Percentiles rank a stretch among this genome's conserved stretches.
These are phyloP conservation scores for Sequoia sempervirens DNA, from an alignment of 75 land plant species.

Conservation along the genomic window DNA sequence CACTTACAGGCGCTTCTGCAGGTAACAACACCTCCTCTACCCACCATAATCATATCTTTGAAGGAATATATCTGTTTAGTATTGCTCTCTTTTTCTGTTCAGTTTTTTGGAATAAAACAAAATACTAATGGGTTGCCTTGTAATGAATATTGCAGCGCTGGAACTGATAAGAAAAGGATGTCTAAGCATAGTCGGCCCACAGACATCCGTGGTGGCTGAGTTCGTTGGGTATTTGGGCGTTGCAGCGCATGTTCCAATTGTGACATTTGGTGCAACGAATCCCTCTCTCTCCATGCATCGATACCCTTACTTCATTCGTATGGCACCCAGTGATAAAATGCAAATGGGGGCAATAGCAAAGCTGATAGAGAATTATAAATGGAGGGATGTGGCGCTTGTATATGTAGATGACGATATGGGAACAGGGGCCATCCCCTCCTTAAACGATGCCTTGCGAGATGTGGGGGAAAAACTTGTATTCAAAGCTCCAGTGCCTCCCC, in stretches of 20 bases:
- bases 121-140: constrained; percentile 6
- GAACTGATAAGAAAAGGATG: too few relatives aligned
- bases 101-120: constrained; percentile 23
- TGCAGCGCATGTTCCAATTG: too few relatives aligned
- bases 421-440: constrained; percentile 25
- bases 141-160: too few relatives aligned
- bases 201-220: too few relatives aligned
- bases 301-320: too few relatives aligned
- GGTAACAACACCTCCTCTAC: not conserved
- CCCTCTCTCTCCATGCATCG: too few relatives aligned
- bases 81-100: constrained; percentile 13
- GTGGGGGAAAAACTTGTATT: constrained; percentile 13
- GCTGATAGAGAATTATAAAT: too few relatives aligned
- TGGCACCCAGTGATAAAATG: too few relatives aligned
- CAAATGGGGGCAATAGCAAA: too few relatives aligned
- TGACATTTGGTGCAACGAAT: too few relatives aligned
- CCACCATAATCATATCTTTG: constrained; percentile 27
- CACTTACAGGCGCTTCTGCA: not conserved
- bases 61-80: constrained; percentile 23
- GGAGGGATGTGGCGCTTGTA: constrained; percentile 39
- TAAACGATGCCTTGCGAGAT: constrained; percentile 33
- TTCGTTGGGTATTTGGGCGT: too few relatives aligned
- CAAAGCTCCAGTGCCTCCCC: not conserved
- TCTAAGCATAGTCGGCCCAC: too few relatives aligned
- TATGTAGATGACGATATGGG: constrained; percentile 45